Conservation (phyloP, 2,329 filamentous ascomycete species). For the Magnaporthales sp. region DNA sequence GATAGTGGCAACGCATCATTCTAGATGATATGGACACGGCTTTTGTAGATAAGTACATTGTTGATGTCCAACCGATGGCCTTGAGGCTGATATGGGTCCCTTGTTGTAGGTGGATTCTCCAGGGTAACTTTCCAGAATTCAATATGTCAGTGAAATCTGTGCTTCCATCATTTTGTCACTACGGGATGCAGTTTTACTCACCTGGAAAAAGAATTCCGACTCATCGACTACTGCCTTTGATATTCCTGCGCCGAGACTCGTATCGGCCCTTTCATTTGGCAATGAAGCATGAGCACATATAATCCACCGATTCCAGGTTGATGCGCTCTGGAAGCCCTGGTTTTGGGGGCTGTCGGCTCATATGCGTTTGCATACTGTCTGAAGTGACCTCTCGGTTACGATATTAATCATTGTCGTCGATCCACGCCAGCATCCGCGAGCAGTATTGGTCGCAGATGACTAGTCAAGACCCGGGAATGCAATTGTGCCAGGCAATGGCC, state of each 20-base stretch:
- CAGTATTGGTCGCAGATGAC: background rate
- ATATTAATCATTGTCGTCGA: background rate
- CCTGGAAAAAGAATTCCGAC: background rate
- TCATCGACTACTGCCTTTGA: background rate
- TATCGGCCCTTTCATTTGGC: background rate
- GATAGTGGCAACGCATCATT: background rate
- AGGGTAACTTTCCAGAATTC: background rate
- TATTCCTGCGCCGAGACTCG: background rate
- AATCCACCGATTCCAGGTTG: background rate
- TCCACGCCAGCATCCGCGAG: background rate
- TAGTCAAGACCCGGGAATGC: slow-evolving; percentile 24
- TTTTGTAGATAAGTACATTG: background rate
- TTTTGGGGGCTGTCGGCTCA: background rate
- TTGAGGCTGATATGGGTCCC: background rate
- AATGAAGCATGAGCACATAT: background rate
- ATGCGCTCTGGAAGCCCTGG: background rate
- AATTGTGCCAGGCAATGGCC: slow-evolving; percentile 9
- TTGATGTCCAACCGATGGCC: background rate
- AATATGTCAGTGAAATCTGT: background rate
- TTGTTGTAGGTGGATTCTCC: background rate
- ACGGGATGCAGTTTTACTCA: background rate
- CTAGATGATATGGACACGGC: background rate
- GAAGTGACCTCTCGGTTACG: background rate
- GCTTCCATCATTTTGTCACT: background rate
- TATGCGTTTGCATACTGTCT: too few relatives aligned